Percentiles rank a stretch among this genome's conserved stretches.
phyloP scores from a whole-genome alignment of 768 basidiomycete species.

The Kwoniella bestiolae region DNA sequence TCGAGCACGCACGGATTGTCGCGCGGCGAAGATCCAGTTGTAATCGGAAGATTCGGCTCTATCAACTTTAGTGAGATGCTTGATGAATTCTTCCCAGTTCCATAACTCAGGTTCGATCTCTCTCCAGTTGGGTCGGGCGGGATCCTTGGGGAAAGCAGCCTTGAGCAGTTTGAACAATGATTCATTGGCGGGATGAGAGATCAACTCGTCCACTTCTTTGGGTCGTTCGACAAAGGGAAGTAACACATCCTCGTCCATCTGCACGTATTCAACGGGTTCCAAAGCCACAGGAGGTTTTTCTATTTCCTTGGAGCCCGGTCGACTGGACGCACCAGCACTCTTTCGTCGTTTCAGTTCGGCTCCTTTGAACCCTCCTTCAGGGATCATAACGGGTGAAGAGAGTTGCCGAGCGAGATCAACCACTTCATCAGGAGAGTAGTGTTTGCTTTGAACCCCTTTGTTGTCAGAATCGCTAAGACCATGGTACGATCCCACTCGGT shows the following conservation, averaged over 20 bases:
- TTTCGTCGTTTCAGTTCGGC: slow-evolving; percentile 49
- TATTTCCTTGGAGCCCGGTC: slow-evolving; percentile 1
- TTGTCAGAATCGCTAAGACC: slow-evolving; percentile 14
- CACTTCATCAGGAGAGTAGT: slow-evolving; percentile 50
- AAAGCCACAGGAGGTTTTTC: slow-evolving; percentile 41
- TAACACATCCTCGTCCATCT: slow-evolving; percentile 66
- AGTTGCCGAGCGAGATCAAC: slow-evolving; percentile 48
- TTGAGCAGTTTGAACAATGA: slow-evolving; percentile 49
- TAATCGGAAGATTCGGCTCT: slow-evolving; percentile 65
- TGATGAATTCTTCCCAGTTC: slow-evolving; percentile 71
- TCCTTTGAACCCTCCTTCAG: slow-evolving; percentile 47
- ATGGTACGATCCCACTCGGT: slow-evolving; percentile 31
- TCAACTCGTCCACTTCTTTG: slow-evolving; percentile 71
- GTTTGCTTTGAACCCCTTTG: slow-evolving; percentile 34
- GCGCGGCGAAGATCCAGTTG: slow-evolving; percentile 72
- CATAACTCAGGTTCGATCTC: slow-evolving; percentile 69
- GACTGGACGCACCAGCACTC: slow-evolving; percentile 26
- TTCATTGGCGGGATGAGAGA: slow-evolving; percentile 68
- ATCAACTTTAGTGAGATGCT: slow-evolving; percentile 65
- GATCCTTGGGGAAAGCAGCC: slow-evolving; percentile 53
- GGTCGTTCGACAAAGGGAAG: slow-evolving; percentile 87
- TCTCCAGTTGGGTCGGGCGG: slow-evolving; percentile 54
- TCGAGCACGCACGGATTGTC: slow-evolving; percentile 74
- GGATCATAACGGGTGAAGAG: slow-evolving; percentile 42
- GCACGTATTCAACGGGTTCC: slow-evolving; percentile 56